Conservation (phyloP, 805 yeast species). For the Zygotorulaspora chibaensis region DNA sequence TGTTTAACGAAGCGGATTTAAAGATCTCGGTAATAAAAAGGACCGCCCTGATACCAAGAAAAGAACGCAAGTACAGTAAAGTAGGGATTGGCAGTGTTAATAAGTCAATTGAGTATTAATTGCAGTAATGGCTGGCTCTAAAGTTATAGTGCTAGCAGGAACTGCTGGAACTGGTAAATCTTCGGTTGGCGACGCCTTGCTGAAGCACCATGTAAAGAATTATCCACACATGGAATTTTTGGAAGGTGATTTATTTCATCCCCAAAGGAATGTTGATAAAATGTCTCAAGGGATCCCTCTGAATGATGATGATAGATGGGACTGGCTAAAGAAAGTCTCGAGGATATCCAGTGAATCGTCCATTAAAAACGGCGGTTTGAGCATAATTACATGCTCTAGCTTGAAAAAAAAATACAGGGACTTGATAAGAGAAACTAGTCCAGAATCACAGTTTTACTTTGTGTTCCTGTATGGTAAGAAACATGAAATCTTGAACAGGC, state of each 20-base stretch:
- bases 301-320: slow-evolving; percentile 89
- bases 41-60: not conserved
- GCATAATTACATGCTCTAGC: slow-evolving; percentile 79
- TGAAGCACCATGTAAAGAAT: slow-evolving; percentile 29
- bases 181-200: slow-evolving; percentile 58
- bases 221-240: slow-evolving; percentile 51
- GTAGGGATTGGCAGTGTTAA: not conserved
- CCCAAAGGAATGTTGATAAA: slow-evolving; percentile 65
- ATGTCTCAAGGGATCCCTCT: slow-evolving; percentile 81
- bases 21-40: not conserved
- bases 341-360: slow-evolving; percentile 40
- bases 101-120: not conserved
- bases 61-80: not conserved
- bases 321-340: slow-evolving; percentile 65
- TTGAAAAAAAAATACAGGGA: slow-evolving; percentile 73
- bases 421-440: slow-evolving; percentile 40
- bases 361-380: slow-evolving; percentile 27
- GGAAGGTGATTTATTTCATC: slow-evolving; percentile 86
- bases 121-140: slow-evolving; percentile 6
- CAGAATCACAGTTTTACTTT: slow-evolving; percentile 46
- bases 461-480: slow-evolving; percentile 63
- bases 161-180: slow-evolving; percentile 97
- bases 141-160: slow-evolving; percentile 73
- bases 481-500: slow-evolving; percentile 58
- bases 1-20: not conserved